Percentiles rank a stretch among this genome's conserved stretches.
Conservation (phyloP, 2,329 filamentous ascomycete species). For the Cladosporium oxysporum region DNA sequence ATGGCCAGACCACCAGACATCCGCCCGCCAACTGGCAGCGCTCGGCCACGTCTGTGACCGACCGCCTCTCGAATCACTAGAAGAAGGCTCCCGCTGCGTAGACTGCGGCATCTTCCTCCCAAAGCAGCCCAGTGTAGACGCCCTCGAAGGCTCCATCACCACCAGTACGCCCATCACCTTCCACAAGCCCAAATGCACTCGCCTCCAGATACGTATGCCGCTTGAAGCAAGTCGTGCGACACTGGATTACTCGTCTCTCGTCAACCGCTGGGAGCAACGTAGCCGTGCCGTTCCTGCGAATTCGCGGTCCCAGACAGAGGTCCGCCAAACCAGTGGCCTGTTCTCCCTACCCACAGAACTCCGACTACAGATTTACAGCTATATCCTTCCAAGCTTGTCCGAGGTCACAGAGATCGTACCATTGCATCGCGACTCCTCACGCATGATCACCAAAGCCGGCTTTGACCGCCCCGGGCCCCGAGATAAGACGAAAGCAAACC, state of each 20-base stretch:
- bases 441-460: slow-evolving; percentile 29
- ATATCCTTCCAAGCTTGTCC: slow-evolving; percentile 37
- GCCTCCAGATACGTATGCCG: slow-evolving; percentile 32
- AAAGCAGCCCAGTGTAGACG: slow-evolving; percentile 28
- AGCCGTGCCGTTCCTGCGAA: slow-evolving; percentile 22
- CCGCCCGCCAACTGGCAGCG: slow-evolving; percentile 27
- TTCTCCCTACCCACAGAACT: slow-evolving; percentile 57
- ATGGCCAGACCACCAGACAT: slow-evolving; percentile 16
- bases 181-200: slow-evolving; percentile 30
- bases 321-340: slow-evolving; percentile 30
- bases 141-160: slow-evolving; percentile 26
- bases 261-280: slow-evolving; percentile 21
- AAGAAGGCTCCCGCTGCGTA: slow-evolving; percentile 35
- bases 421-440: slow-evolving; percentile 31
- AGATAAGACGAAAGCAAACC: slow-evolving; percentile 45
- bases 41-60: slow-evolving; percentile 36
- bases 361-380: slow-evolving; percentile 50
- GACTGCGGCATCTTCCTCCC: slow-evolving; percentile 32
- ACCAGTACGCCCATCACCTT: slow-evolving; percentile 20
- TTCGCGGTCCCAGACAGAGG: neutral
- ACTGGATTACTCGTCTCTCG: slow-evolving; percentile 10
- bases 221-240: slow-evolving; percentile 25
- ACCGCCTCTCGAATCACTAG: slow-evolving; percentile 34
- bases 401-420: slow-evolving; percentile 29
- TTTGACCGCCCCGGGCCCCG: slow-evolving; percentile 28